Percentiles rank a stretch among this genome's conserved stretches.
These are phyloP conservation scores for Pseudogymnoascus sp. DNA, from an alignment of 2,329 filamentous ascomycete genomes.

Conservation along the genomic window DNA sequence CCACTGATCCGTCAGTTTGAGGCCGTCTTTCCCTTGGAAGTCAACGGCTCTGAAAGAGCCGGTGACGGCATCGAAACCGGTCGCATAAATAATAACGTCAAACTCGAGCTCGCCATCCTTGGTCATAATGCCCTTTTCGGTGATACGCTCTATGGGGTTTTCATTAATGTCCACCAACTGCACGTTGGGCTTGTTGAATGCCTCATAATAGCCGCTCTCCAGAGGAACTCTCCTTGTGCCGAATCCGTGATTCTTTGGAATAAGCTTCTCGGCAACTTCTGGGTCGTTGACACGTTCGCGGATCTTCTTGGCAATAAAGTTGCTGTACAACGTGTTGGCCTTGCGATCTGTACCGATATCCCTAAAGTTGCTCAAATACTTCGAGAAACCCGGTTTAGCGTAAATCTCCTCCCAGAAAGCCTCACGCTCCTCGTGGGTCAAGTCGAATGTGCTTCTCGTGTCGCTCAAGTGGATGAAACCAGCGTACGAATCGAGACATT, in stretches of 20 bases:
- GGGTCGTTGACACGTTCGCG: constrained; percentile 32
- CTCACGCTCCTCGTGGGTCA: constrained; percentile 28
- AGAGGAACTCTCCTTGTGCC: constrained; percentile 19
- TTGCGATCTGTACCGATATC: constrained; percentile 26
- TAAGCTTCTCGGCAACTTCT: constrained; percentile 30
- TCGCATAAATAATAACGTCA: constrained; percentile 30
- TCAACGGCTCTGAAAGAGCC: constrained; percentile 22
- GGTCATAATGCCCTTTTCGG: constrained; percentile 28
- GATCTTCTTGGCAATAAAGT: constrained; percentile 33
- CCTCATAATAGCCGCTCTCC: constrained; percentile 28
- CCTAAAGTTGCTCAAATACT: constrained; percentile 25
- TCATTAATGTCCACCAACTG: constrained; percentile 26
- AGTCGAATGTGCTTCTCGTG: constrained; percentile 27
- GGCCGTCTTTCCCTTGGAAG: constrained; percentile 20
- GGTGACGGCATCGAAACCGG: constrained; percentile 26
- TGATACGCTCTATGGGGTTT: constrained; percentile 29
- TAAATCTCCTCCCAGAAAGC: constrained; percentile 30
- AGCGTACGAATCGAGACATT: constrained; percentile 21
- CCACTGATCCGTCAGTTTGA: constrained; percentile 18
- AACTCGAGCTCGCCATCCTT: constrained; percentile 21
- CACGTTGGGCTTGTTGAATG: constrained; percentile 28
- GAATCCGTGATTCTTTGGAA: constrained; percentile 29
- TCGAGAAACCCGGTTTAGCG: constrained; percentile 34
- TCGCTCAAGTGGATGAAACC: constrained; percentile 29
- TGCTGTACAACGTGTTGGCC: constrained; percentile 26